Base-by-base conservation (phyloP, 768 basidiomycete species). In the Leucocoprinus sp. region DNA sequence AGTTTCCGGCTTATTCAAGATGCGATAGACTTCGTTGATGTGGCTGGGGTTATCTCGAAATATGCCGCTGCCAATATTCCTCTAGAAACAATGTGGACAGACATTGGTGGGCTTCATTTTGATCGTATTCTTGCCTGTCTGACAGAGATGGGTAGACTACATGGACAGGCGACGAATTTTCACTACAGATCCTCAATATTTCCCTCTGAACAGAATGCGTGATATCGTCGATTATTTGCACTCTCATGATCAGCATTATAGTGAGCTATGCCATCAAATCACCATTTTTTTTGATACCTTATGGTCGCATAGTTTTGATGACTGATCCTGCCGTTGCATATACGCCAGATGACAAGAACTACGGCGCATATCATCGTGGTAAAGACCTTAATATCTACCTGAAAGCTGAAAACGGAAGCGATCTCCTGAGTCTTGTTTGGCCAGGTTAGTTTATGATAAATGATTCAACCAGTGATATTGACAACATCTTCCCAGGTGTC, bases 31-130 rank as follows among this genome's bases (percentile, higher is more conserved):
- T 82, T 70, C 37, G 63, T 81, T 21, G 74, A 81, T 24, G 79
- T 84, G 1, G 74, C 80, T 0, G 60, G 65, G 27, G 82, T 84
- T 3, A 75, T 84, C 45, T 60, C 71, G 0, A 78, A 74, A 56
- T 84, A 84, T 50, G 71, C 77, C 1, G 68, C 62, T 1, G 78
- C 80, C 0, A 57, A 61, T 3, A 84, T 86, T 43, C 83, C 82
- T 5, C 69, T 84, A 3, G 82, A 86, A 59, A 83, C 82, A 0
- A 84, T 84, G 82, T 84, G 82, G 82, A 82, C 82, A 2, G 83
- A 84, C 58, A 85, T 85, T 27, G 80, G 80, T 74, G 21, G n/a
- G 34, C 38, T 14, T 14, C 39, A 18, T 9, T 8, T 37, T 38
- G 5, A 14, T 31, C 8, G 7, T 18, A 27, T 8, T 24, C 29